phyloP scores from a whole-genome alignment of 352 stramenopile genomes.

The Phytophthora cactorum region DNA sequence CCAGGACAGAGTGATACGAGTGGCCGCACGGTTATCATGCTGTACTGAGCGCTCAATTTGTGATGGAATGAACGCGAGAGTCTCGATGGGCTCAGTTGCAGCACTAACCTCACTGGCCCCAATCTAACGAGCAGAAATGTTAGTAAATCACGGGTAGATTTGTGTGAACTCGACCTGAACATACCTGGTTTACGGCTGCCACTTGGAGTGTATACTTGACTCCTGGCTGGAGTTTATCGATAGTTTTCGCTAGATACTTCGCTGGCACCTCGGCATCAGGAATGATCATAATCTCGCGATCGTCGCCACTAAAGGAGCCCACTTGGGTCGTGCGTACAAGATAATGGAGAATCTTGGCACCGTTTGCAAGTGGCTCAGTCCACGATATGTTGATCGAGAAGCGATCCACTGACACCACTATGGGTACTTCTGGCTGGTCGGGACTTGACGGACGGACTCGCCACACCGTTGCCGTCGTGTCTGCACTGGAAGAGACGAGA shows the following conservation, averaged over 20 bases:
- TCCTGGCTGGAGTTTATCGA: constrained; percentile 60
- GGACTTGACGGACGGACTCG: constrained; percentile 55
- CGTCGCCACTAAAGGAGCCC: constrained; percentile 36
- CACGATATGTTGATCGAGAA: constrained; percentile 63
- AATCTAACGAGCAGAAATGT: constrained; percentile 39
- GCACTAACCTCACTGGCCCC: constrained; percentile 55
- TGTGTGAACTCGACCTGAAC: not conserved
- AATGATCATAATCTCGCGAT: constrained; percentile 33
- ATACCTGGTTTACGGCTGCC: constrained; percentile 61
- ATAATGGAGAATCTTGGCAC: constrained; percentile 60
- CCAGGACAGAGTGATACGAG: constrained; percentile 59
- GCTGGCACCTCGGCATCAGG: constrained; percentile 42
- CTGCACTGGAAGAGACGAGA: constrained; percentile 57
- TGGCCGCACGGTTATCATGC: constrained; percentile 39
- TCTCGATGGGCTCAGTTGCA: constrained; percentile 51
- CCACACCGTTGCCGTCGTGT: constrained; percentile 59
- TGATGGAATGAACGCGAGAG: constrained; percentile 67
- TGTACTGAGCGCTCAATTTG: constrained; percentile 50
- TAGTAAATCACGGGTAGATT: not conserved
- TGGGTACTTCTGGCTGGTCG: constrained; percentile 40
- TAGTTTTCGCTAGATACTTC: constrained; percentile 48
- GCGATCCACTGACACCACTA: constrained; percentile 38
- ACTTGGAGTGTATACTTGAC: constrained; percentile 59
- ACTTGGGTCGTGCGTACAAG: constrained; percentile 51
- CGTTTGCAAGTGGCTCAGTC: constrained; percentile 61